Conservation (phyloP, 1,284 basidiomycete species). For the Ceratobasidium sp. region DNA sequence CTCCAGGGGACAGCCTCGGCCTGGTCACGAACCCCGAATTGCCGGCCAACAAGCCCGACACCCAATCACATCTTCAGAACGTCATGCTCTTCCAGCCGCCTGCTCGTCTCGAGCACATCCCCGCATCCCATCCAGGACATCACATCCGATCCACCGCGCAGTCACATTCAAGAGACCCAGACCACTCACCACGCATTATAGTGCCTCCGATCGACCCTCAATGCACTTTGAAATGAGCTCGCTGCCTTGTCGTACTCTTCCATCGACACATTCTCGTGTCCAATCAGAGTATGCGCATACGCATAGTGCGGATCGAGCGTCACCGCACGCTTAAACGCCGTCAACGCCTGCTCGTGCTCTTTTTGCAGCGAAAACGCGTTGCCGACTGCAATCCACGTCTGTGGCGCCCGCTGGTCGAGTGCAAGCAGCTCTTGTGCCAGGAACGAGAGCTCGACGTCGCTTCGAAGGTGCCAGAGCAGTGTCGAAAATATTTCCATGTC, state of each 20-base stretch:
- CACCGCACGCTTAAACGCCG: constrained; percentile 90
- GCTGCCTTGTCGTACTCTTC: constrained; percentile 93
- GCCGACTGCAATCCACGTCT: constrained; percentile 94
- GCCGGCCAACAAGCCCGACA: constrained; percentile 28
- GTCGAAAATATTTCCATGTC: constrained; percentile 97
- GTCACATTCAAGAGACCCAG: constrained; percentile 46
- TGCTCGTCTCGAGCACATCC: constrained; percentile 2
- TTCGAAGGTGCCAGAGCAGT: constrained; percentile 90
- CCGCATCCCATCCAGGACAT: constrained; percentile 1
- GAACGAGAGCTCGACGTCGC: constrained; percentile 84
- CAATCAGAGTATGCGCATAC: constrained; percentile 93
- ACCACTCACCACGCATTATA: constrained; percentile 92
- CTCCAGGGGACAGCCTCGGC: constrained; percentile 18
- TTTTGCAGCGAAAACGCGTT: constrained; percentile 93
- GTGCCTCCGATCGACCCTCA: constrained; percentile 88
- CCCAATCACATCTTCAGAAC: constrained; percentile 24
- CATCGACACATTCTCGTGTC: constrained; percentile 90
- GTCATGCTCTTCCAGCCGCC: neutral
- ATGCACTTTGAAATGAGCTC: constrained; percentile 88
- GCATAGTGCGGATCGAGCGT: constrained; percentile 87
- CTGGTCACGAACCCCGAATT: constrained; percentile 1
- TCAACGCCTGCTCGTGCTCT: constrained; percentile 89
- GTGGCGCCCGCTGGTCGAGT: constrained; percentile 82
- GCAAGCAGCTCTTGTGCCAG: constrained; percentile 90
- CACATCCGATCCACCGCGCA: neutral